Percentiles rank a stretch among this genome's conserved stretches.
Evolutionary conservation across 2,329 filamentous ascomycete species (phyloP).

Genomic region (Lasiodiplodia sp.): DNA sequence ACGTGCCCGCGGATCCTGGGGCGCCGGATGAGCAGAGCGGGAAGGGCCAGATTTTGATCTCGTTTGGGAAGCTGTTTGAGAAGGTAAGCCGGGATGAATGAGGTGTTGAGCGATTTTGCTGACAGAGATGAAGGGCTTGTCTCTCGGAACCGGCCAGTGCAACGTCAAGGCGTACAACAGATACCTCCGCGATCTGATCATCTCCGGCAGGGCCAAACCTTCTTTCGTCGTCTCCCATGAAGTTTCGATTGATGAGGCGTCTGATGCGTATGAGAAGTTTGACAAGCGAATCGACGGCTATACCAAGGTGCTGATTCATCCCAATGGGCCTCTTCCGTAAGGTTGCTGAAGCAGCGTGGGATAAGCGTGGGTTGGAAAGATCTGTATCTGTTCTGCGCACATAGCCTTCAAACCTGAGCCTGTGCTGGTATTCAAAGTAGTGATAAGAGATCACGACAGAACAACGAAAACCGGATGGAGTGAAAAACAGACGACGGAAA

Average conservation of each 20-base stretch:
- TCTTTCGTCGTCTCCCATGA: slow-evolving; percentile 72
- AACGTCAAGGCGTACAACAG: slow-evolving; percentile 74
- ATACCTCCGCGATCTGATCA: slow-evolving; percentile 70
- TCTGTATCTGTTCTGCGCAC: background rate
- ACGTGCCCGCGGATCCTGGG: slow-evolving; percentile 64
- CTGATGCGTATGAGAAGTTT: slow-evolving; percentile 69
- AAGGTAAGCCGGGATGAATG: slow-evolving; percentile 55
- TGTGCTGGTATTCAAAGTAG: no score
- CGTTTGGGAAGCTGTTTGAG: slow-evolving; percentile 73
- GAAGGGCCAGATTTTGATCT: slow-evolving; percentile 70
- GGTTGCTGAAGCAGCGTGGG: background rate
- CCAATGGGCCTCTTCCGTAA: slow-evolving; percentile 57
- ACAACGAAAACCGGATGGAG: no score
- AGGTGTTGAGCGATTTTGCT: slow-evolving; percentile 2
- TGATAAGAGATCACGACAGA: no score
- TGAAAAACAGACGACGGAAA: background rate
- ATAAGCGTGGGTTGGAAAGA: background rate
- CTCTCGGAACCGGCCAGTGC: slow-evolving; percentile 68
- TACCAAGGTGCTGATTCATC: slow-evolving; percentile 72
- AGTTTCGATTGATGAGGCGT: slow-evolving; percentile 67
- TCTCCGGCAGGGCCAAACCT: slow-evolving; percentile 69
- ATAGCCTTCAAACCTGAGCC: background rate
- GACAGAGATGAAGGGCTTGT: slow-evolving; percentile 57
- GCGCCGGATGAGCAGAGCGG: slow-evolving; percentile 66
- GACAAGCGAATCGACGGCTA: slow-evolving; percentile 71